Conservation (phyloP, 2,329 filamentous ascomycete species). For the Calonectria hongkongensis region DNA sequence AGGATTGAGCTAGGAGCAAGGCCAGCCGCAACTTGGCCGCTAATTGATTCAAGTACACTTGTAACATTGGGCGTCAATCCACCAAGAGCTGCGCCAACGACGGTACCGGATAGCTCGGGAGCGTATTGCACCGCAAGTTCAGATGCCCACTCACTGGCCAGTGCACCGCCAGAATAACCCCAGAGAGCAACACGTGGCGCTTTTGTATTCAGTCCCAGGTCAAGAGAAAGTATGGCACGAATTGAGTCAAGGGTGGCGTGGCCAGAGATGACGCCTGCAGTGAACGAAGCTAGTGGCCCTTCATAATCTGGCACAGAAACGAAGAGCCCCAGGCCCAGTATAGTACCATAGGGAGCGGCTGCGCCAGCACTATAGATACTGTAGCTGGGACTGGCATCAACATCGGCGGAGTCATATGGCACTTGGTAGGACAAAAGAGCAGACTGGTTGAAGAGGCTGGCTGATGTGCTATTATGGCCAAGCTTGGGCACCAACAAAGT, state of each 20-base stretch:
- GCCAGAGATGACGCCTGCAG: slow-evolving; percentile 64
- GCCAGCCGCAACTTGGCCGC: slow-evolving; percentile 52
- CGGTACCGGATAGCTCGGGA: slow-evolving; percentile 65
- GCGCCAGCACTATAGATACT: slow-evolving; percentile 24
- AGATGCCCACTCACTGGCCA: slow-evolving; percentile 71
- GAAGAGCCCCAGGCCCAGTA: slow-evolving; percentile 45
- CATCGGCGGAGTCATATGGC: slow-evolving; percentile 51
- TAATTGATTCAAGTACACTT: slow-evolving; percentile 59
- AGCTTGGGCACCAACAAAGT: slow-evolving; percentile 49
- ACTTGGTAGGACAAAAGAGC: slow-evolving; percentile 51
- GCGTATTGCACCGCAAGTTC: slow-evolving; percentile 72
- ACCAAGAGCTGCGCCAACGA: slow-evolving; percentile 70
- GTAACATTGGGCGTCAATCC: slow-evolving; percentile 66
- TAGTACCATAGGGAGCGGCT: slow-evolving; percentile 9
- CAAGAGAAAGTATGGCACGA: slow-evolving; percentile 62
- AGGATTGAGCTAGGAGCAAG: slow-evolving; percentile 48
- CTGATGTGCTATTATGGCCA: slow-evolving; percentile 42
- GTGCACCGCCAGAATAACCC: slow-evolving; percentile 74
- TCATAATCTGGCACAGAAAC: slow-evolving; percentile 69
- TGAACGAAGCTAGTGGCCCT: slow-evolving; percentile 65
- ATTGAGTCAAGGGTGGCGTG: slow-evolving; percentile 67
- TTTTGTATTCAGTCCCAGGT: slow-evolving; percentile 54
- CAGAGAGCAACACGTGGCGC: slow-evolving; percentile 65
- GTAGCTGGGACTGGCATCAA: slow-evolving; percentile 51
- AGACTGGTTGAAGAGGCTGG: slow-evolving; percentile 37